Evolutionary conservation across 768 basidiomycete genomes (phyloP), one percentile per base, ranked within the genome.

Genomic region (Termitomyces sp.): DNA sequence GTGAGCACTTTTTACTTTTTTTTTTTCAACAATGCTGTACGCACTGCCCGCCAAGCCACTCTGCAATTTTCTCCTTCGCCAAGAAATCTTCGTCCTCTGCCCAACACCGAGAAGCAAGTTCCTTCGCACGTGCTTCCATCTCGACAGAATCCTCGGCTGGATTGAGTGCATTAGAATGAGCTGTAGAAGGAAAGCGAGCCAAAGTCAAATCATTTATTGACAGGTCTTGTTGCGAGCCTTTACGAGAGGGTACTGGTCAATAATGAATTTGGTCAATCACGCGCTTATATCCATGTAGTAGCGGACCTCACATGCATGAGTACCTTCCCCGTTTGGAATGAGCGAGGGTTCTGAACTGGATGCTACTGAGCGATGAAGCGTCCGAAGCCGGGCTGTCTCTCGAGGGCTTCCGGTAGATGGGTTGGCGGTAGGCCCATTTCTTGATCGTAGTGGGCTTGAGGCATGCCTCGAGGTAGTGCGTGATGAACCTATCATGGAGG

Each of bases 31-130:
- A 35, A 42, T 41, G 11, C 43, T 35, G 28, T 19, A 87, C 95
- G 75, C 63, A 98, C 94, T 81, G 74, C 68, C 92, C 88, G 63
- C 97, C 97, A 41, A 99, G 78, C 87, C 92, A 99, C 70, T 97
- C 94, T 1, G 96, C 94, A 63, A 98, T 92, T 74, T 95, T 96
- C 64, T 95, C 94, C 66, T 86, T 86, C 14, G 83, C 76, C 63
- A 95, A 69, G 67, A 94, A 95, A 15, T 78, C 79, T 62, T 89
- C 89, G 64, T 98, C 93, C 63, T 94, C 93, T 33, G 82, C 79
- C 82, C 91, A 92, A 70, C 91, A 95, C 54, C 85, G 81, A 37
- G 76, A 71, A 0, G 95, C 94, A 44, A 91, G 70, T 50, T 86
- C 86, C 64, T 83, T 83, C 2, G 85, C 94, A 56, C 83, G 75